Percentiles rank a stretch among this genome's conserved stretches.
Conservation (phyloP, 805 yeast species). For the Candida dajiaensis region DNA sequence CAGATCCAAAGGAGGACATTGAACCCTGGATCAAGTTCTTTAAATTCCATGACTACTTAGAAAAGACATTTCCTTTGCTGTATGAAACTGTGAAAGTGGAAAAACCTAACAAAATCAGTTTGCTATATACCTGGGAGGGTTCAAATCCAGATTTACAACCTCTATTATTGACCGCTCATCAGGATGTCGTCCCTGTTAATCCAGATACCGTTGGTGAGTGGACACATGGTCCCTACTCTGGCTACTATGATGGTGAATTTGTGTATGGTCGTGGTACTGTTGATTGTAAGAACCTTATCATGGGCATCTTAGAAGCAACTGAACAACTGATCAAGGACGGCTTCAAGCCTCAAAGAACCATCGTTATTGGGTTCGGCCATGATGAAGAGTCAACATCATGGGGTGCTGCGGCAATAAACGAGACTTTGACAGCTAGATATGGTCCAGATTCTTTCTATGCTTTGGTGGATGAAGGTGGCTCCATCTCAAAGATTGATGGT, state of each 20-base stretch:
- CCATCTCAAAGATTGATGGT: slow-evolving; percentile 28
- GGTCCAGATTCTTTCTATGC: slow-evolving; percentile 58
- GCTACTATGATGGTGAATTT: slow-evolving; percentile 53
- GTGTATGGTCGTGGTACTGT: slow-evolving; percentile 75
- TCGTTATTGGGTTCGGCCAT: slow-evolving; percentile 63
- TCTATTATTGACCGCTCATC: slow-evolving; percentile 69
- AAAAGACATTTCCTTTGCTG: slow-evolving; percentile 52
- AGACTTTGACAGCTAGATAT: slow-evolving; percentile 42
- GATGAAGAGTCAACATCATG: slow-evolving; percentile 55
- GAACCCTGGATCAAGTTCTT: slow-evolving; percentile 27
- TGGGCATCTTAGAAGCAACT: slow-evolving; percentile 62
- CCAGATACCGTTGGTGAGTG: slow-evolving; percentile 49
- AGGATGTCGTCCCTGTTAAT: slow-evolving; percentile 79
- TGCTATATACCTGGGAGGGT: slow-evolving; percentile 64
- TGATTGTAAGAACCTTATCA: slow-evolving; percentile 68
- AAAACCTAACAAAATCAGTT: slow-evolving; percentile 56
- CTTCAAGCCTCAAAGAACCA: slow-evolving; percentile 55
- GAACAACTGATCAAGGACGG: slow-evolving; percentile 46
- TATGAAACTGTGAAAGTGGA: slow-evolving; percentile 43
- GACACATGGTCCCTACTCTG: slow-evolving; percentile 63
- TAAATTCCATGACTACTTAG: slow-evolving; percentile 45
- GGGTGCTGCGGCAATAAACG: slow-evolving; percentile 42
- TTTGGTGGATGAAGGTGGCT: slow-evolving; percentile 67
- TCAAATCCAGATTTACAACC: slow-evolving; percentile 48
- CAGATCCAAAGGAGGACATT: slow-evolving; percentile 24